Evolutionary conservation across 2,329 filamentous ascomycete species (phyloP), one percentile per base, ranked within the genome.

Genomic region (Ceratocystiopsis minuta): DNA sequence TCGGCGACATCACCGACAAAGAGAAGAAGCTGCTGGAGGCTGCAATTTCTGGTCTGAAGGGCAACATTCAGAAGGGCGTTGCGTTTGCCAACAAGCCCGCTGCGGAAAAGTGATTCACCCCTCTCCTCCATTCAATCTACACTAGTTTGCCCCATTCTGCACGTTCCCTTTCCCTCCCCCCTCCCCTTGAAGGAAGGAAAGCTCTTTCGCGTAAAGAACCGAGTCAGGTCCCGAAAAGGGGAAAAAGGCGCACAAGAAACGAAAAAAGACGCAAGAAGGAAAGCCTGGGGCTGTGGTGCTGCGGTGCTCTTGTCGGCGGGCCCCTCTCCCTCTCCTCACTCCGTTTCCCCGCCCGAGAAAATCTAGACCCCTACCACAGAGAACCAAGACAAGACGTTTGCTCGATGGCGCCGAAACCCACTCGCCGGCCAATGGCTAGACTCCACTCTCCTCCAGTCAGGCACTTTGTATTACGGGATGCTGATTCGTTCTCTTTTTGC

Each of bases 21-120:
- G 90, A 96, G 75, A 82, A 93, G 78, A 75, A 72, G 55, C 76
- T 96, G 50, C 72, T 96, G 54, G 68, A 80, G 54, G 78, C 75
- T 56, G 75, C 72, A 60, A 71, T 82, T 59, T 68, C 74, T 53
- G 88, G 80, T 51, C 75, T 96, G 49, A 81, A 86, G 70, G 79
- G 75, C 66, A 96, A 96, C 69, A 94, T 98, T 60, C 66, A 75
- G 57, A 95, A 96, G 77, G 90, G 90, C 59, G 69, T 95, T 58
- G 75, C 78, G 59, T 98, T 96, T 60, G 79, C 79, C 63, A 72
- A 82, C 68, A 87, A 80, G 72, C 76, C 24, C 24, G 24, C 83
- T 60, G 80, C 85, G 58, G 76, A 85, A 75, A 87, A 87, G 82
- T 87, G 76, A 83, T 68, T 62, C 52, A 50, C 55, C 55, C 56